phyloP scores from a whole-genome alignment of 2,329 filamentous ascomycete species.

The Sphaerulina populicola region DNA sequence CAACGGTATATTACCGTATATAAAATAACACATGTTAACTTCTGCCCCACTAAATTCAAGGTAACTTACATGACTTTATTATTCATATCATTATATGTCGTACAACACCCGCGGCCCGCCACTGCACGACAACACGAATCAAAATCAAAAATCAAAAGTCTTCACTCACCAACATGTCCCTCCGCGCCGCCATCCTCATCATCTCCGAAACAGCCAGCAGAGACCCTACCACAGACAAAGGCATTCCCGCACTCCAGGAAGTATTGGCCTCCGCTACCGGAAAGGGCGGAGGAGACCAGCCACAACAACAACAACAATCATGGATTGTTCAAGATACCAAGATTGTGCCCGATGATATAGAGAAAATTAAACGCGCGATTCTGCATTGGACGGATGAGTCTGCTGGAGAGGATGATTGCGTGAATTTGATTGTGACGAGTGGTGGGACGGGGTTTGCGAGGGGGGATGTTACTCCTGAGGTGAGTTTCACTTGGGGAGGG shows the following conservation, averaged over 20 bases:
- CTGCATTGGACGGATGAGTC: constrained; percentile 62
- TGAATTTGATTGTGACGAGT: constrained; percentile 77
- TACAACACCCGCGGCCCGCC: no score
- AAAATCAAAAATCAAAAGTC: no score
- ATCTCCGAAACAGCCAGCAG: constrained; percentile 82
- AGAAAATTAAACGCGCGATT: constrained; percentile 67
- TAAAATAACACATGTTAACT: no score
- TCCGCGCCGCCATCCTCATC: constrained; percentile 72
- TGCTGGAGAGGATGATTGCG: constrained; percentile 49
- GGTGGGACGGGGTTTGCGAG: constrained; percentile 89
- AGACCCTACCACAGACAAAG: constrained; percentile 70
- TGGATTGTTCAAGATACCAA: constrained; percentile 63
- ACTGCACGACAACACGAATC: no score
- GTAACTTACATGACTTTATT: no score
- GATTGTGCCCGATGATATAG: constrained; percentile 71
- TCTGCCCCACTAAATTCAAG: no score
- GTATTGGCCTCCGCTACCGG: constrained; percentile 48
- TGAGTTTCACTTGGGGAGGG: constrained; percentile 34
- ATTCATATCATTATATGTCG: no score
- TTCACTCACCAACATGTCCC: constrained; percentile 16
- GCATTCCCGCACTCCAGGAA: constrained; percentile 56
- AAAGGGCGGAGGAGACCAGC: constrained; percentile 46
- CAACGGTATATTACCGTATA: no score
- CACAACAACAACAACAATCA: constrained; percentile 7
- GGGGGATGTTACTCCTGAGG: constrained; percentile 81